Percentiles rank a stretch among this genome's conserved stretches.
Evolutionary conservation across 2,329 filamentous ascomycete genomes (phyloP).

Genomic region (Lecanicillium sp.): DNA sequence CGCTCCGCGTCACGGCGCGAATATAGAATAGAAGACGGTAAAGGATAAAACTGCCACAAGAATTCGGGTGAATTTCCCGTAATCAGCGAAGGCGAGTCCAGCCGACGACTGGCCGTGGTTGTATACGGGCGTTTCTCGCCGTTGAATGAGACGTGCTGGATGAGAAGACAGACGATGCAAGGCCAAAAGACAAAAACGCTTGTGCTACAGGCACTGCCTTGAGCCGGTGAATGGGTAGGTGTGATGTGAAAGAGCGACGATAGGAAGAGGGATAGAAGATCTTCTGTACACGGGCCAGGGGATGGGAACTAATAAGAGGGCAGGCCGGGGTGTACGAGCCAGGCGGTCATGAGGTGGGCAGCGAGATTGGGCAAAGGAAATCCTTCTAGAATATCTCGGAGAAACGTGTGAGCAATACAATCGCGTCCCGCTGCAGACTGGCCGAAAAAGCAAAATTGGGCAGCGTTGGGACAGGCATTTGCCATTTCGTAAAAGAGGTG

Average conservation of each 20-base stretch:
- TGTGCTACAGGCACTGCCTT: constrained; percentile 6
- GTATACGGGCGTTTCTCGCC: background rate
- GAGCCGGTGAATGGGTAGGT: background rate
- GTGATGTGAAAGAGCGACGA: constrained; percentile 6
- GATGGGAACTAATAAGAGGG: constrained; percentile 8
- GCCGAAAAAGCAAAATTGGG: constrained; percentile 1
- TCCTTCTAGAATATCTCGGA: constrained; percentile 9
- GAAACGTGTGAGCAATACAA: constrained; percentile 5
- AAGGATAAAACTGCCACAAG: too few species aligned
- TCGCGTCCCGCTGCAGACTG: constrained; percentile 7
- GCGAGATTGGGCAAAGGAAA: constrained; percentile 4
- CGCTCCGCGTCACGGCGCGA: too few species aligned
- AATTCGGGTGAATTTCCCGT: too few species aligned
- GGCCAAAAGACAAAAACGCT: background rate
- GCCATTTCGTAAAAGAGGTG: constrained; percentile 8
- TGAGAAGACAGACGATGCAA: background rate
- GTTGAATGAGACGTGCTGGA: background rate
- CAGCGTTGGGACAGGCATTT: background rate
- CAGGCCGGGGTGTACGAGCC: constrained; percentile 1
- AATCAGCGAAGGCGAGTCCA: constrained; percentile 3
- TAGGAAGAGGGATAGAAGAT: background rate
- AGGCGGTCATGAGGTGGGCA: constrained; percentile 1
- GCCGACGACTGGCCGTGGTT: constrained; percentile 5
- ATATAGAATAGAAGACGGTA: too few species aligned
- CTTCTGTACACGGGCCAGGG: constrained; percentile 9